These are phyloP conservation scores for Epichloe uncinata DNA, from an alignment of 2,329 filamentous ascomycete genomes.

Conservation along the genomic window DNA sequence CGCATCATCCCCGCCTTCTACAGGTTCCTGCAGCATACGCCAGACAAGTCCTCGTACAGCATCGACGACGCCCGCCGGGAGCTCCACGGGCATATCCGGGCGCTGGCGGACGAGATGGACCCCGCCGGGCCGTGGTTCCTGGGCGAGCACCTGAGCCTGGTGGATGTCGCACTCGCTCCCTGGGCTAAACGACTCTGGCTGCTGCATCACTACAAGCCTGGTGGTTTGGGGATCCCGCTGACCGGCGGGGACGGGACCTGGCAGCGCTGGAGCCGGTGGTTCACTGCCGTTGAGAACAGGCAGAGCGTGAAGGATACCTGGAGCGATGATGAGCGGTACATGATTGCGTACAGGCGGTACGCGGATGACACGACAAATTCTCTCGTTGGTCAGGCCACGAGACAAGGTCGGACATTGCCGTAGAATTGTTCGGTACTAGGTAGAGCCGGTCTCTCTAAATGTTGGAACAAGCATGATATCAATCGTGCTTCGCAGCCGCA, in stretches of 20 bases:
- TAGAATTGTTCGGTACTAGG: background rate
- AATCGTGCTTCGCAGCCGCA: no score
- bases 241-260: slow-evolving; percentile 45
- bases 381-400: slow-evolving; percentile 46
- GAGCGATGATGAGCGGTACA: slow-evolving; percentile 54
- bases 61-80: slow-evolving; percentile 42
- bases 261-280: slow-evolving; percentile 53
- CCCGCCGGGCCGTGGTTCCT: slow-evolving; percentile 48
- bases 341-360: slow-evolving; percentile 55
- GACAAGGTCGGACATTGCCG: slow-evolving; percentile 49
- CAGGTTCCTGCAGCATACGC: slow-evolving; percentile 42
- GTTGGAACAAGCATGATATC: no score
- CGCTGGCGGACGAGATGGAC: slow-evolving; percentile 50
- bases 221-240: slow-evolving; percentile 33
- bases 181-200: slow-evolving; percentile 62
- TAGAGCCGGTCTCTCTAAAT: background rate
- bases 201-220: slow-evolving; percentile 60
- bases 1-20: slow-evolving; percentile 59
- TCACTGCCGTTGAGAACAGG: slow-evolving; percentile 42
- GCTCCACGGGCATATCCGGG: slow-evolving; percentile 44
- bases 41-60: slow-evolving; percentile 31
- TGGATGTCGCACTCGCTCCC: slow-evolving; percentile 59
- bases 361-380: slow-evolving; percentile 52
- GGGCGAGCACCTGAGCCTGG: slow-evolving; percentile 47
- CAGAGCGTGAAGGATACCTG: slow-evolving; percentile 53